Base-by-base conservation (phyloP, 2,329 filamentous ascomycete species). In the Sporothrix globosa region DNA sequence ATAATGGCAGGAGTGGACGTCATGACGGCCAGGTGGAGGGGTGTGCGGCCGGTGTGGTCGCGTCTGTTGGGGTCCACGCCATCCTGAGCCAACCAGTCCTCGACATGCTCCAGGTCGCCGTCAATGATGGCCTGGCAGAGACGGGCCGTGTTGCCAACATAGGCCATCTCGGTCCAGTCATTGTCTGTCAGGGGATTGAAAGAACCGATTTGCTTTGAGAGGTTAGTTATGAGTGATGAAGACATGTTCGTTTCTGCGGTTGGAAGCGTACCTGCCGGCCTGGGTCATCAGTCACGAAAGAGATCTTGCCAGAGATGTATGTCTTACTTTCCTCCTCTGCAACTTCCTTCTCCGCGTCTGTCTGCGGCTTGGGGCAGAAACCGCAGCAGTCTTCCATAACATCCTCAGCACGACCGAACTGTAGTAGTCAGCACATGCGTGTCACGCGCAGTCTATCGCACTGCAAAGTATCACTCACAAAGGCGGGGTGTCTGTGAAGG, bases 81-180 rank as follows among this genome's bases (percentile, higher is more conserved):
- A 71, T 92, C 88, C 75, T 91, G 87, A 4, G 83, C 80, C 30
- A 88, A 83, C 90, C 92, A 96, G 74, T 89, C 87, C 74, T 87
- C 79, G 3, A 96, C 90, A 73, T 88, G 85, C 50, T 92, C 88
- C 3, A 90, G 74, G 77, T 96, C 90, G 1, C 86, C 83, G 74
- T 93, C 89, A 4, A 94, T 88, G 70, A 97, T 96, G 0, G 91
- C 92, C 76, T 93, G 90, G 76, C 92, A 96, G 1, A 97, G 83
- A 19, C 86, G 84, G 50, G 88, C 88, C 0, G 92, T 94, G 74
- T 93, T 92, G 13, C 92, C 91, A 48, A 96, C 85, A 74, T 96
- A 97, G 0, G 92, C 92, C 92, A 96, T 96, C 74, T 94, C 91
- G 0, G 92, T 96, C 92, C 92, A 96, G 76, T 96, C 92, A 67